Percentiles rank a stretch among this genome's conserved stretches.
phyloP scores from a whole-genome alignment of 495 filamentous ascomycete genomes.

The Rusavskia elegans region DNA sequence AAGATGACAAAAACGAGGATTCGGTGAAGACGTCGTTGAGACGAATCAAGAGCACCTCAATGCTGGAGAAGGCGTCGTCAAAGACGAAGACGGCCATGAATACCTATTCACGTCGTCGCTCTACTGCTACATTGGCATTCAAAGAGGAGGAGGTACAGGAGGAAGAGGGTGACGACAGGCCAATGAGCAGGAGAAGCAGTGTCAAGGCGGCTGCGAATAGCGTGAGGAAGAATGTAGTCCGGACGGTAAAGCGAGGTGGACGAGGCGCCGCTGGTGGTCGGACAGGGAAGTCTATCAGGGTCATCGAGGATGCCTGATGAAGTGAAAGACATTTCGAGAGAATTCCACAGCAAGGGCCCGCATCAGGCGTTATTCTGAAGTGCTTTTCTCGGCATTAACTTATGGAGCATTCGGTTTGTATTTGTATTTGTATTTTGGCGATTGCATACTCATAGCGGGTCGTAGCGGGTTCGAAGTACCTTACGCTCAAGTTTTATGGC shows the following conservation, averaged over 20 bases:
- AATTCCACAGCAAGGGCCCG: no score
- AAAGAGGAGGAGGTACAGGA: not conserved
- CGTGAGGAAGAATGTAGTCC: constrained; percentile 12
- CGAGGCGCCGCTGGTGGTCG: not conserved
- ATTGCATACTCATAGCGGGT: no score
- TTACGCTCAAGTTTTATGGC: no score
- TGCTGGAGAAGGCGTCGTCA: not conserved
- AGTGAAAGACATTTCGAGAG: not conserved
- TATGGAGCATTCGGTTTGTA: no score
- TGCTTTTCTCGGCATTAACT: no score
- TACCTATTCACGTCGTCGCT: constrained; percentile 14
- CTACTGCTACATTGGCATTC: constrained; percentile 5
- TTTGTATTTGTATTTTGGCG: no score
- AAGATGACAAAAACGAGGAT: not conserved
- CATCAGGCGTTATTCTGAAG: no score
- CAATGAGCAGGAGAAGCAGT: constrained; percentile 1
- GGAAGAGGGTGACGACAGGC: not conserved
- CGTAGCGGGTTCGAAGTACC: no score
- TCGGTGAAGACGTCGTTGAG: not conserved
- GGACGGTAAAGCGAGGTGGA: constrained; percentile 8
- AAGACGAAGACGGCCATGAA: constrained; percentile 17
- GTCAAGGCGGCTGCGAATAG: constrained; percentile 8
- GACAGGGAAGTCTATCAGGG: constrained; percentile 8
- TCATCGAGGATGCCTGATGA: constrained; percentile 8
- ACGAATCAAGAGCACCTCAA: not conserved